A percentile compares a stretch with the other conserved stretches of the same genome.
These are phyloP conservation scores for Paramecium octaurelia DNA, from an alignment of 73 alveolate species.

Conservation along the genomic window DNA sequence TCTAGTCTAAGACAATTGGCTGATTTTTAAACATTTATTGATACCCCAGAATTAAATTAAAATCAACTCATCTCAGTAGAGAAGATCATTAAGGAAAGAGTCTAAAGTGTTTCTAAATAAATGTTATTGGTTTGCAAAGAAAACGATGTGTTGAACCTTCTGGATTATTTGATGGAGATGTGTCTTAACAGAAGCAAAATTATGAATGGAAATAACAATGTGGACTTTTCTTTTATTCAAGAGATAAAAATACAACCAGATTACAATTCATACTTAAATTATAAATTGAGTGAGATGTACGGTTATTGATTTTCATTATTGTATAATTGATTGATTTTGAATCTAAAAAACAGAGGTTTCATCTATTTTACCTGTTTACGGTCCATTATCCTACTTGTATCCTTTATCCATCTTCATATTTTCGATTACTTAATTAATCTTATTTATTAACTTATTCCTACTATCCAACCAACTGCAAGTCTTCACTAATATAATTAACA, in stretches of 20 bases:
- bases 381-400: background rate
- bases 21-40: background rate
- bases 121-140: background rate
- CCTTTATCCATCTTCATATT: background rate
- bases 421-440: background rate
- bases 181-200: background rate
- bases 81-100: background rate
- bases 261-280: background rate
- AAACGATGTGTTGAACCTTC: background rate
- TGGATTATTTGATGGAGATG: conserved; percentile 1
- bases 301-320: background rate
- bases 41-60: background rate
- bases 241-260: background rate
- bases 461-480: background rate
- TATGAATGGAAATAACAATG: background rate
- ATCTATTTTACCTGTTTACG: background rate
- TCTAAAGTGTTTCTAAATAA: background rate
- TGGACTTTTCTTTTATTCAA: conserved; percentile 12
- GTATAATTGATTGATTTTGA: background rate
- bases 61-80: background rate
- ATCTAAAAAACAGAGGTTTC: background rate
- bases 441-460: background rate
- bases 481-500: background rate
- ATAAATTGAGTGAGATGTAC: background rate
- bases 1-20: background rate